Conservation (phyloP, 441 rosid genomes). For the Capsella rubella region DNA sequence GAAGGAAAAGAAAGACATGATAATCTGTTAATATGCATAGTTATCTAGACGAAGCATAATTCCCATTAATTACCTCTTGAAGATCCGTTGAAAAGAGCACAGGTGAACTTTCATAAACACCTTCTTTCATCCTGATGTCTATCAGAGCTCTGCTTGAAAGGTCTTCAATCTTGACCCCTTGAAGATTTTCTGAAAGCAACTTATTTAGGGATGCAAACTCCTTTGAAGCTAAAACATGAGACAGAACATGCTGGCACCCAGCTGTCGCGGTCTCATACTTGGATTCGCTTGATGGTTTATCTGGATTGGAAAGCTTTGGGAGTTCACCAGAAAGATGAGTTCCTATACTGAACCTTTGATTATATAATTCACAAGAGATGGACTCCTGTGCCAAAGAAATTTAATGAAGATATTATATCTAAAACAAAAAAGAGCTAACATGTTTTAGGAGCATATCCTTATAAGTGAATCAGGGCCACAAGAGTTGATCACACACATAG, state of each 20-base stretch:
- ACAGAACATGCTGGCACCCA: conserved; percentile 69
- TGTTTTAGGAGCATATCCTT: conserved; percentile 21
- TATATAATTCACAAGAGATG: conserved; percentile 45
- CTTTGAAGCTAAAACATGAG: conserved; percentile 66
- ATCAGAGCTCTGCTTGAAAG: conserved; percentile 59
- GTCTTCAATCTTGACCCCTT: conserved; percentile 64
- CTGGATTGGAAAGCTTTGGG: conserved; percentile 45
- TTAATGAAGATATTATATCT: conserved; percentile 23
- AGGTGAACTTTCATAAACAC: conserved; percentile 74
- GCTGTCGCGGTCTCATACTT: conserved; percentile 52
- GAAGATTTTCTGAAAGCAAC: conserved; percentile 72
- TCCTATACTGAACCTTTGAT: conserved; percentile 52
- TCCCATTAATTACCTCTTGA: conserved; percentile 58
- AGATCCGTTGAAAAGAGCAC: conserved; percentile 66
- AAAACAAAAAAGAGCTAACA: conserved; percentile 25
- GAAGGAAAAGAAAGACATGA: conserved; percentile 16
- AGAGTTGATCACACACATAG: conserved; percentile 1
- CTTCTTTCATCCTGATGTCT: conserved; percentile 78
- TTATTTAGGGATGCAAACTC: conserved; percentile 77
- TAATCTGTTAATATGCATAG: conserved; percentile 3
- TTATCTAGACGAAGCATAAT: conserved; percentile 26
- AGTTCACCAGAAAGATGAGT: conserved; percentile 44
- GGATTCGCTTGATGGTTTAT: conserved; percentile 50
- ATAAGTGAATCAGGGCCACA: conserved; percentile 4
- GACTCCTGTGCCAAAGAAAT: conserved; percentile 53